Conservation (phyloP, 2,329 filamentous ascomycete species). For the Monilinia polystroma region DNA sequence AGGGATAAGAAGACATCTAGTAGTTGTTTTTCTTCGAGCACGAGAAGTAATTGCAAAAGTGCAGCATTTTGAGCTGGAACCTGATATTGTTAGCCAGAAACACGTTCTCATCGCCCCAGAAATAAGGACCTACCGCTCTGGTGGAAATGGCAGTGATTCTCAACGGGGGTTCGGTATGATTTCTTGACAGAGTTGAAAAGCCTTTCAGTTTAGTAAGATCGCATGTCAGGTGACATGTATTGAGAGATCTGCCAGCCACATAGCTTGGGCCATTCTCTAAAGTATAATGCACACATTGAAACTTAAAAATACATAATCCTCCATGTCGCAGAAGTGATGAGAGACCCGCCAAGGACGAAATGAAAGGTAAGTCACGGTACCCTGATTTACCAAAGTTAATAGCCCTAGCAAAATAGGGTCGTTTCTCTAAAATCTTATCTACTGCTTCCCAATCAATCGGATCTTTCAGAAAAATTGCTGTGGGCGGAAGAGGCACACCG, state of each 20-base stretch:
- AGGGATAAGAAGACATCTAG: not conserved
- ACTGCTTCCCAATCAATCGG: conserved; percentile 6
- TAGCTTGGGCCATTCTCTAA: not conserved
- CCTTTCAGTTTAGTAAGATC: not conserved
- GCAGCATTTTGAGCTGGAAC: not conserved
- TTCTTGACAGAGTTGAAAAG: no score
- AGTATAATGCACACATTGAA: no score
- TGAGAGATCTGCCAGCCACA: not conserved
- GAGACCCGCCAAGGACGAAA: not conserved
- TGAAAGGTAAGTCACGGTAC: not conserved
- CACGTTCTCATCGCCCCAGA: not conserved
- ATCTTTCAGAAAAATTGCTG: not conserved
- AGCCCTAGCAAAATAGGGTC: not conserved
- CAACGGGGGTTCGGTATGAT: not conserved
- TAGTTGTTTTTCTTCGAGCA: conserved; percentile 10
- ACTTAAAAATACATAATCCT: not conserved
- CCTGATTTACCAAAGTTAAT: not conserved
- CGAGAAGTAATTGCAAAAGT: conserved; percentile 8
- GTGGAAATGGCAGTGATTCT: not conserved
- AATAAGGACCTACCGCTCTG: not conserved
- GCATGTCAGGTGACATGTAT: not conserved
- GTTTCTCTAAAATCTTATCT: not conserved
- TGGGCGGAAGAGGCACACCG: not conserved
- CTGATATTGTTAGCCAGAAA: not conserved
- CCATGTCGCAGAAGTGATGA: not conserved